Evolutionary conservation across 495 filamentous ascomycete species (phyloP).

Genomic region (Xylaria flabelliformis): DNA sequence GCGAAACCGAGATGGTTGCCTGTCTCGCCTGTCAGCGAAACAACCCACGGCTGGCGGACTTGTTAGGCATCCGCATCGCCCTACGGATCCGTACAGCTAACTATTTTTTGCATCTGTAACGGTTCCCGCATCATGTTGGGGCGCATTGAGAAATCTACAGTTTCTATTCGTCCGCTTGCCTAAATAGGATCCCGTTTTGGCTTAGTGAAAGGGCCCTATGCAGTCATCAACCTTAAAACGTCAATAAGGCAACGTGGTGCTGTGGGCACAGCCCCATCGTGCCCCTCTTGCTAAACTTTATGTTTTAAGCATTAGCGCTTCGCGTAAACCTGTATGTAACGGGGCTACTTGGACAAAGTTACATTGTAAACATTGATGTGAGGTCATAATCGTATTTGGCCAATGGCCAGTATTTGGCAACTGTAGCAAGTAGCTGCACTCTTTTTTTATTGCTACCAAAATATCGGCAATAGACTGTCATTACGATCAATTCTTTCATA

Average conservation of each 20-base stretch:
- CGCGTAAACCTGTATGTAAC: neutral
- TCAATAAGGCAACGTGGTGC: neutral
- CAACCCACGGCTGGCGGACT: neutral
- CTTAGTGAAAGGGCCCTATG: neutral
- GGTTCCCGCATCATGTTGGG: slow-evolving; percentile 1
- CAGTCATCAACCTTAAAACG: neutral
- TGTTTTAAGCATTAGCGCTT: neutral
- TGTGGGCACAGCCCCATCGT: neutral
- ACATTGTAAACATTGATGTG: neutral
- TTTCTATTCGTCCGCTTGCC: neutral
- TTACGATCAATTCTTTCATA: neutral
- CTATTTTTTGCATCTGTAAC: slow-evolving; percentile 1
- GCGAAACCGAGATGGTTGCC: slow-evolving; percentile 14
- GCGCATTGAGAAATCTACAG: neutral
- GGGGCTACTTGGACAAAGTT: neutral
- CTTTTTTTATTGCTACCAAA: neutral
- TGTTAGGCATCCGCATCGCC: neutral
- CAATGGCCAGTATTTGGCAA: neutral
- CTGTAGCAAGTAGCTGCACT: neutral
- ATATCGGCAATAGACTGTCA: neutral
- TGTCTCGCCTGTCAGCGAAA: slow-evolving; percentile 15
- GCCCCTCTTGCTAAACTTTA: neutral
- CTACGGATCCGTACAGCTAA: neutral
- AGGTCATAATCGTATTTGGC: neutral
- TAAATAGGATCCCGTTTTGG: neutral